phyloP scores from a whole-genome alignment of 2,329 filamentous ascomycete species.

The Paraconiothyrium brasiliense region DNA sequence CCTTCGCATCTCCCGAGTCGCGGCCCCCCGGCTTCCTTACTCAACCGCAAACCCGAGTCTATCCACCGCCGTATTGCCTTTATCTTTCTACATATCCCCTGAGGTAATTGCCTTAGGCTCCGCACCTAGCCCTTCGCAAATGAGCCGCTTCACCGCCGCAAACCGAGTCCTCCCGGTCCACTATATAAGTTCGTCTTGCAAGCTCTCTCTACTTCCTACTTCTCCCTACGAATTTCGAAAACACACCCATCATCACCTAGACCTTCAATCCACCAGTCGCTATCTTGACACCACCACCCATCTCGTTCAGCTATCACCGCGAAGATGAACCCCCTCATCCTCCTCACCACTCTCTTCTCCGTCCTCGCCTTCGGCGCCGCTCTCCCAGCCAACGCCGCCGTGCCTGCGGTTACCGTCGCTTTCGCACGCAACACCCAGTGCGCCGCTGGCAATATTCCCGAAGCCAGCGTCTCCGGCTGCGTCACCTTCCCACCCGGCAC shows the following conservation, averaged over 20 bases:
- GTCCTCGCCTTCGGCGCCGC: constrained; percentile 3
- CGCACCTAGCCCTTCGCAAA: neutral
- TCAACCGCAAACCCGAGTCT: neutral
- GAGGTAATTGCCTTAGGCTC: neutral
- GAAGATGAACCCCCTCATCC: constrained; percentile 9
- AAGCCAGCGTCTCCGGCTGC: neutral
- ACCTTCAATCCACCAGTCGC: neutral
- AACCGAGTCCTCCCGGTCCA: neutral
- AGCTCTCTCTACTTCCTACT: neutral
- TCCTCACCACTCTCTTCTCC: neutral
- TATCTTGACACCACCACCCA: neutral
- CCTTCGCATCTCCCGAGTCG: neutral
- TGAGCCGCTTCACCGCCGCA: neutral
- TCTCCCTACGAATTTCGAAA: neutral
- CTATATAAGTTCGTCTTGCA: neutral
- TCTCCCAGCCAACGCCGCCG: neutral
- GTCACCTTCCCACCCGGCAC: neutral
- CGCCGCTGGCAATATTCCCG: neutral
- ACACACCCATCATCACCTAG: neutral
- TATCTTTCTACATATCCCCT: neutral
- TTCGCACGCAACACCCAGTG: neutral
- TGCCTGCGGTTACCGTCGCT: neutral
- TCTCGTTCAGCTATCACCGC: neutral
- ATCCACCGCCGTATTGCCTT: neutral
- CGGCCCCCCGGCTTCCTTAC: neutral